These are phyloP conservation scores for Gloeopeniophorella convolvens DNA, from an alignment of 768 basidiomycete species.

Conservation along the genomic window DNA sequence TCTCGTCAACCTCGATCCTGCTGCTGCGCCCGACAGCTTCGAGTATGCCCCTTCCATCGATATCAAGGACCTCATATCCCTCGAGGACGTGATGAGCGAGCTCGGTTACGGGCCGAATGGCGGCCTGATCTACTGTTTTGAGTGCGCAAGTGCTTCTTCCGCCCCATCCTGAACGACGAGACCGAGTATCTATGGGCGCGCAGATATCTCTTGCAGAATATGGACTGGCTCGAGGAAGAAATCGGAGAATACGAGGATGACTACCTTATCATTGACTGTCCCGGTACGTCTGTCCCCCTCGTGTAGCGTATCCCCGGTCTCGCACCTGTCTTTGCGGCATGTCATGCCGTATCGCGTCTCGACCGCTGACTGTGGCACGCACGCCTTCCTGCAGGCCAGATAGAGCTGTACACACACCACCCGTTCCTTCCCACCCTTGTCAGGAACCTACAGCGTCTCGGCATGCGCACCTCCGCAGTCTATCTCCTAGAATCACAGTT, in stretches of 20 bases:
- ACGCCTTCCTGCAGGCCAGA: slow-evolving; percentile 60
- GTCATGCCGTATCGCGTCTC: slow-evolving; percentile 1
- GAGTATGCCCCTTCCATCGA: slow-evolving; percentile 91
- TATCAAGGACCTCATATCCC: slow-evolving; percentile 84
- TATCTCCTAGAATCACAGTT: slow-evolving; percentile 98
- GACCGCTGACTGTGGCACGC: background rate
- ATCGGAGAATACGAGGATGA: slow-evolving; percentile 93
- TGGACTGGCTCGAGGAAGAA: slow-evolving; percentile 98
- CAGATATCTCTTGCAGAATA: slow-evolving; percentile 93
- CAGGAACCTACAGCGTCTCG: slow-evolving; percentile 63
- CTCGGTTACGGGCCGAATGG: slow-evolving; percentile 95
- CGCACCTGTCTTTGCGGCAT: background rate
- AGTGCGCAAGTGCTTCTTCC: slow-evolving; percentile 68
- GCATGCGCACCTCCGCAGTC: slow-evolving; percentile 79
- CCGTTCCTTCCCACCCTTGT: slow-evolving; percentile 91
- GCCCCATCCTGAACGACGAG: background rate
- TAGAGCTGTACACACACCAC: slow-evolving; percentile 98
- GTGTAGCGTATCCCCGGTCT: too few relatives aligned
- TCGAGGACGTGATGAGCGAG: slow-evolving; percentile 96
- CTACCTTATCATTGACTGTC: slow-evolving; percentile 90
- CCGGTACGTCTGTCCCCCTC: slow-evolving; percentile 43
- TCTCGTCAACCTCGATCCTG: slow-evolving; percentile 96
- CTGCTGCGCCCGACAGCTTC: slow-evolving; percentile 78
- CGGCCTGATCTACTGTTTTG: slow-evolving; percentile 96
- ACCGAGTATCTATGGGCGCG: background rate